Base-by-base conservation (phyloP, 2,329 filamentous ascomycete genomes). In the Colletotrichum simmondsii region DNA sequence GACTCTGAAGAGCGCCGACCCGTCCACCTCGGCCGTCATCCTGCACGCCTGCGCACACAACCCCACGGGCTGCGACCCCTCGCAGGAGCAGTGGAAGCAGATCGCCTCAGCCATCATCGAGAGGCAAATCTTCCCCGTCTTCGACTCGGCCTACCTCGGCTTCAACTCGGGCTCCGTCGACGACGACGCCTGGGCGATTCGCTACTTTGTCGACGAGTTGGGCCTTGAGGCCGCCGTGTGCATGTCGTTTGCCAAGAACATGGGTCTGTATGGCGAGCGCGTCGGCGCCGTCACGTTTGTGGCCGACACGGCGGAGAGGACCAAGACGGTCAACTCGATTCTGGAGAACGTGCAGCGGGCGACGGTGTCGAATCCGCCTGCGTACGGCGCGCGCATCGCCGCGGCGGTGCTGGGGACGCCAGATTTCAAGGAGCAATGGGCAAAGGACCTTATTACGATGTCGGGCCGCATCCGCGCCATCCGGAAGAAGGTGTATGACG, bases 201-300 rank as follows among this genome's bases (percentile, higher is more conserved):
- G 80, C 1, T 75, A 80, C 68, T 83, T 82, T 14, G 75, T 81
- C 19, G 78, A 81, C 16, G 79, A 80, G 30, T 75, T 82, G 8
- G 77, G 77, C 1, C 77, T 86, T 69, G 89, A 91, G 79, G 84
- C 89, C 5, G 86, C 87, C 64, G 81, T 92, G 3, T 88, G 88
- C 61, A 85, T 90, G 78, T 92, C 90, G 0, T 92, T 91, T 76
- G 88, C 90, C 2, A 92, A 92, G 82, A 90, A 87, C 79, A 89
- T 91, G 79, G 83, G 84, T 1, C 74, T 85, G 0, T 85, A 85
- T 66, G 83, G 83, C 70, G 81, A 84, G 66, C 76, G 81, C 2
- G 76, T 80, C 10, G 83, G 82, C 0, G 74, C 79, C 2, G 79
- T 79, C 2, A 74, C 76, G 0, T 78, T 83, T 1, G 77, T 81